Evolutionary conservation across 768 basidiomycete species (phyloP).

Genomic region (Trametes cinnabarina): DNA sequence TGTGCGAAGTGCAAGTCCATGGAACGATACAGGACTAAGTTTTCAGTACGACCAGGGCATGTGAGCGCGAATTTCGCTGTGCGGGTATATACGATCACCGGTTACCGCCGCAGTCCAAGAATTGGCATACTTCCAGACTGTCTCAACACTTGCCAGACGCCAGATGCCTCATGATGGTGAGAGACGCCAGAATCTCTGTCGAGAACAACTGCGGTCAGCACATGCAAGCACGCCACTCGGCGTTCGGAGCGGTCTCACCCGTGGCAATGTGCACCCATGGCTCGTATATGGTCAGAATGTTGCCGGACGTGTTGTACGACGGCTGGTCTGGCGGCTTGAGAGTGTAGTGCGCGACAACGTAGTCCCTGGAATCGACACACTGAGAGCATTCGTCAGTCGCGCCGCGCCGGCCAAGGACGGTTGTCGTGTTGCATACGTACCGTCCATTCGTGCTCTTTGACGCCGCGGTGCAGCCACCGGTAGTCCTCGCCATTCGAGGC

Average conservation of each 20-base stretch:
- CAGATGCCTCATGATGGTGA: constrained; percentile 65
- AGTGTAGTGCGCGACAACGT: constrained; percentile 63
- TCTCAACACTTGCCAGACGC: constrained; percentile 41
- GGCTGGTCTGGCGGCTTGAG: constrained; percentile 53
- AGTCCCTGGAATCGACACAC: constrained; percentile 56
- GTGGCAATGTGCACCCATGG: constrained; percentile 49
- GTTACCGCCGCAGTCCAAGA: too few relatives aligned
- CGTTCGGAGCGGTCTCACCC: constrained; percentile 39
- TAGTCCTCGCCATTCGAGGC: constrained; percentile 72
- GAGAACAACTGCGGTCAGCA: constrained; percentile 3
- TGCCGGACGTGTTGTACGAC: constrained; percentile 60
- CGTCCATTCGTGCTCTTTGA: constrained; percentile 70
- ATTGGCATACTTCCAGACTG: too few relatives aligned
- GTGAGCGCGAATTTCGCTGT: too few relatives aligned
- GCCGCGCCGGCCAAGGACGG: not conserved
- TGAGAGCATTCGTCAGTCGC: constrained; percentile 25
- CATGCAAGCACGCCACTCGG: not conserved
- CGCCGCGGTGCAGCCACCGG: constrained; percentile 57
- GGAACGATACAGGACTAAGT: too few relatives aligned
- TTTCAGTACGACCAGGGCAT: too few relatives aligned
- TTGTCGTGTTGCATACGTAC: constrained; percentile 44
- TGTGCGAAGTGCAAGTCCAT: too few relatives aligned
- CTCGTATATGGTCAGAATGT: constrained; percentile 60
- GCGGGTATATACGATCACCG: too few relatives aligned
- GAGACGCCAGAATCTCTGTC: constrained; percentile 56